These are phyloP conservation scores for Capillidium rhysosporum DNA, from an alignment of 371 early-diverging fungal genomes.

Conservation along the genomic window DNA sequence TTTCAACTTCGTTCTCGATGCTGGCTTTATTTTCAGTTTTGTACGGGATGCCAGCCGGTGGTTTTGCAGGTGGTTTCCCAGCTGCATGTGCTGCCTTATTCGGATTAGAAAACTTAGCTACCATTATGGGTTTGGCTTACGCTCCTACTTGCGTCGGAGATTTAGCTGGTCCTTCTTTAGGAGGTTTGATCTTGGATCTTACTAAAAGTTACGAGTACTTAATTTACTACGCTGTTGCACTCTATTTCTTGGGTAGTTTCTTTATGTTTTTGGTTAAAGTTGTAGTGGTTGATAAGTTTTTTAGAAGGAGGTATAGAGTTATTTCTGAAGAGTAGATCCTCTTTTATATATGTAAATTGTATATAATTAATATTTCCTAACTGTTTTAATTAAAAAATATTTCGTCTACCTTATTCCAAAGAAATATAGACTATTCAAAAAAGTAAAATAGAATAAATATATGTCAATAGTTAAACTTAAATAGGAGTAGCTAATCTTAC, in stretches of 20 bases:
- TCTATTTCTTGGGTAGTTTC: neutral
- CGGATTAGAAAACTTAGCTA: constrained; percentile 13
- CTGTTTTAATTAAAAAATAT: no score
- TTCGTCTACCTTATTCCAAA: no score
- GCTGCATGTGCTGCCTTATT: constrained; percentile 25
- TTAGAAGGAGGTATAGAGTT: no score
- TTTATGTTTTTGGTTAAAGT: neutral
- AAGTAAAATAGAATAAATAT: no score
- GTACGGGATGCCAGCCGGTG: constrained; percentile 38
- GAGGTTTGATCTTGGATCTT: constrained; percentile 18
- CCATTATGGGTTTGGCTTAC: constrained; percentile 18
- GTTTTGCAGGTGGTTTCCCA: constrained; percentile 22
- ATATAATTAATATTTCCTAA: no score
- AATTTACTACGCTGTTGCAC: neutral
- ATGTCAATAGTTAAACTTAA: no score
- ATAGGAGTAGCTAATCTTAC: no score
- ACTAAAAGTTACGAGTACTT: constrained; percentile 11
- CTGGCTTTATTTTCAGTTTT: constrained; percentile 26
- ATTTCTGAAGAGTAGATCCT: no score
- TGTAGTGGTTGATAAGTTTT: no score
- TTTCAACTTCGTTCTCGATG: constrained; percentile 20
- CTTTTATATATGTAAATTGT: no score
- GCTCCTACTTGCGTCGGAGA: constrained; percentile 15
- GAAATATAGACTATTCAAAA: no score
- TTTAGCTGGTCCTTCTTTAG: constrained; percentile 18